These are phyloP conservation scores for Pleurotus tuber-regium DNA, from an alignment of 768 basidiomycete genomes.

Conservation along the genomic window DNA sequence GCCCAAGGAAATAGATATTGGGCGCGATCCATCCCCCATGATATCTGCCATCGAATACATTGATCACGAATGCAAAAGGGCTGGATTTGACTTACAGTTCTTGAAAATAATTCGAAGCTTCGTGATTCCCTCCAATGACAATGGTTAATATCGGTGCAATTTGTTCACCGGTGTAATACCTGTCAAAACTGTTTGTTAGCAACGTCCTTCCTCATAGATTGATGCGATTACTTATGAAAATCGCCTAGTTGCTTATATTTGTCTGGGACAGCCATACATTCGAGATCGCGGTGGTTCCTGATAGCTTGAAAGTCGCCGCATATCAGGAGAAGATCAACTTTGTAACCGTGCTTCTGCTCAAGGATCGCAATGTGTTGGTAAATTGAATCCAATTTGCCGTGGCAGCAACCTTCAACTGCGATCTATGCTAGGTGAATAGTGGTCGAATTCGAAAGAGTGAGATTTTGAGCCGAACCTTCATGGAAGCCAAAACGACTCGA, in stretches of 20 bases:
- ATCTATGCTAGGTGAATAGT: slow-evolving; percentile 41
- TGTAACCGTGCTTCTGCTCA: slow-evolving; percentile 59
- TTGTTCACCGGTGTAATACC: slow-evolving; percentile 85
- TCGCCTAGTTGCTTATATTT: slow-evolving; percentile 85
- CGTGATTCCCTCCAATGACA: slow-evolving; percentile 97
- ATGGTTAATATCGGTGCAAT: slow-evolving; percentile 86
- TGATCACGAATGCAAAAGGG: not conserved
- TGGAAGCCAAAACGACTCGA: too few relatives aligned
- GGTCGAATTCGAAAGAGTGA: not conserved
- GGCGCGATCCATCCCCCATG: slow-evolving; percentile 97
- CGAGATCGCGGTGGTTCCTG: slow-evolving; percentile 79
- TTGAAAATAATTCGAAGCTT: slow-evolving; percentile 96
- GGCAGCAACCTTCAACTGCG: slow-evolving; percentile 93
- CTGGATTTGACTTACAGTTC: slow-evolving; percentile 64
- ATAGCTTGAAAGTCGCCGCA: slow-evolving; percentile 98
- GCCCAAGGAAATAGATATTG: slow-evolving; percentile 94
- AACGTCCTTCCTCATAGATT: not conserved
- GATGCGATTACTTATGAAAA: slow-evolving; percentile 67
- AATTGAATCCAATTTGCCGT: slow-evolving; percentile 88
- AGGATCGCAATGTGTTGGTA: slow-evolving; percentile 68
- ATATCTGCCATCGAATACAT: slow-evolving; percentile 49
- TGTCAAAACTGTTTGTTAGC: slow-evolving; percentile 23
- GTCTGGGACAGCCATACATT: slow-evolving; percentile 87
- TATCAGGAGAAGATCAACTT: slow-evolving; percentile 83
- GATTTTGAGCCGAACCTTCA: too few relatives aligned